These are phyloP conservation scores for Cochlearia excelsa DNA, from an alignment of 345 rosid genomes.

Conservation along the genomic window DNA sequence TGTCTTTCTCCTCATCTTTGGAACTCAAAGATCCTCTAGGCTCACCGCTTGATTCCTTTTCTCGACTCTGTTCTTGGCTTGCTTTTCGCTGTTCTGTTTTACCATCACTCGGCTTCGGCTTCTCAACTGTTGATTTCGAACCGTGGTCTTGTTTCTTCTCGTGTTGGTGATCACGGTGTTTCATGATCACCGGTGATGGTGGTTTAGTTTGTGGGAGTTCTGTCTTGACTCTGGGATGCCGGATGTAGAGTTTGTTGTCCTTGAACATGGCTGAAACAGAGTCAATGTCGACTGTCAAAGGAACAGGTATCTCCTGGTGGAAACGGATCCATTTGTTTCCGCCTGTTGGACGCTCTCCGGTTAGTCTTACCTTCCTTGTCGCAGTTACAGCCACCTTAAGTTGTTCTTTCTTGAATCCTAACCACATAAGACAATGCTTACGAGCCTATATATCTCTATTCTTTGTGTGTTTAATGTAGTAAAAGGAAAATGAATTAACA, in stretches of 20 bases:
- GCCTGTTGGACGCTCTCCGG: slow-evolving; percentile 37
- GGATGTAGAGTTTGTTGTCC: slow-evolving; percentile 38
- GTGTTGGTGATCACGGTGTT: slow-evolving; percentile 22
- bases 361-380: slow-evolving; percentile 33
- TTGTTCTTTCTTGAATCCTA: slow-evolving; percentile 42
- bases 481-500: slow-evolving; percentile 15
- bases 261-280: slow-evolving; percentile 36
- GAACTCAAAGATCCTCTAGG: slow-evolving; percentile 26
- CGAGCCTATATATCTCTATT: slow-evolving; percentile 4
- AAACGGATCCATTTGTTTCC: slow-evolving; percentile 41
- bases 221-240: slow-evolving; percentile 31
- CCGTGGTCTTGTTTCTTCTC: slow-evolving; percentile 17
- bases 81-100: slow-evolving; percentile 22
- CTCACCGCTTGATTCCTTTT: slow-evolving; percentile 12
- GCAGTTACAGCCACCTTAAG: slow-evolving; percentile 33
- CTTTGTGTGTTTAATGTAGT: slow-evolving; percentile 6
- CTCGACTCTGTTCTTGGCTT: neutral
- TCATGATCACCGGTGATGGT: slow-evolving; percentile 26
- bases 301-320: slow-evolving; percentile 31
- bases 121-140: slow-evolving; percentile 23
- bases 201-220: slow-evolving; percentile 33
- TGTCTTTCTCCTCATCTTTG: slow-evolving; percentile 34
- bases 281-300: slow-evolving; percentile 28
- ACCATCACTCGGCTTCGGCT: slow-evolving; percentile 10
- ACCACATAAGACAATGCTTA: slow-evolving; percentile 23